Conservation (phyloP, 2,329 filamentous ascomycete species). For the Exutisphaerella laricina region DNA sequence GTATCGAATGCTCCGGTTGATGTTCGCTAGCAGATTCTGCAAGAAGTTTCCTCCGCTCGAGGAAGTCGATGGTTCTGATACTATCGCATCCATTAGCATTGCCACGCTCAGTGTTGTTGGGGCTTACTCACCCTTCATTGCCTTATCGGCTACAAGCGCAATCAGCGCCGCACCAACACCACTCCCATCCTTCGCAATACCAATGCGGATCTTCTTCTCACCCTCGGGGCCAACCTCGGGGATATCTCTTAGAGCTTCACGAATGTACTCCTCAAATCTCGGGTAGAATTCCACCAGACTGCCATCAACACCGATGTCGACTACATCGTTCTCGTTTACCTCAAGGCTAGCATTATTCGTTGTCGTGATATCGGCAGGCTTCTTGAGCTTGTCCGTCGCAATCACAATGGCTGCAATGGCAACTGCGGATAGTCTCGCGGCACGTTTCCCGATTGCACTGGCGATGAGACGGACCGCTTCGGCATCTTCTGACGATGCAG, state of each 20-base stretch:
- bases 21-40: slow-evolving; percentile 14
- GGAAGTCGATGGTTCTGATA: slow-evolving; percentile 3
- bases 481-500: slow-evolving; percentile 75
- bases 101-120: not conserved
- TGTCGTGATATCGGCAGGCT: slow-evolving; percentile 31
- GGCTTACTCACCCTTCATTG: slow-evolving; percentile 24
- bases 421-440: slow-evolving; percentile 80
- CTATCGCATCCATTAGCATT: not conserved
- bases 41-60: slow-evolving; percentile 15
- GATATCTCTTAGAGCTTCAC: slow-evolving; percentile 71
- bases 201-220: slow-evolving; percentile 83
- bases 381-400: slow-evolving; percentile 64
- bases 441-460: slow-evolving; percentile 77
- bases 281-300: slow-evolving; percentile 95
- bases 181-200: slow-evolving; percentile 93
- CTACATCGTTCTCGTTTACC: slow-evolving; percentile 56
- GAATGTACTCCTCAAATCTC: slow-evolving; percentile 80
- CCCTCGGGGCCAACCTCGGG: slow-evolving; percentile 71
- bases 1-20: slow-evolving; percentile 22
- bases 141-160: slow-evolving; percentile 75
- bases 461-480: slow-evolving; percentile 80
- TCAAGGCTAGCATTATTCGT: slow-evolving; percentile 28
- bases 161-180: slow-evolving; percentile 95
- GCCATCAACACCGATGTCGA: slow-evolving; percentile 92
- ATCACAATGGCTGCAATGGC: slow-evolving; percentile 81